phyloP scores from a whole-genome alignment of 257 asterid genomes.

The Pogostemon cablin region DNA sequence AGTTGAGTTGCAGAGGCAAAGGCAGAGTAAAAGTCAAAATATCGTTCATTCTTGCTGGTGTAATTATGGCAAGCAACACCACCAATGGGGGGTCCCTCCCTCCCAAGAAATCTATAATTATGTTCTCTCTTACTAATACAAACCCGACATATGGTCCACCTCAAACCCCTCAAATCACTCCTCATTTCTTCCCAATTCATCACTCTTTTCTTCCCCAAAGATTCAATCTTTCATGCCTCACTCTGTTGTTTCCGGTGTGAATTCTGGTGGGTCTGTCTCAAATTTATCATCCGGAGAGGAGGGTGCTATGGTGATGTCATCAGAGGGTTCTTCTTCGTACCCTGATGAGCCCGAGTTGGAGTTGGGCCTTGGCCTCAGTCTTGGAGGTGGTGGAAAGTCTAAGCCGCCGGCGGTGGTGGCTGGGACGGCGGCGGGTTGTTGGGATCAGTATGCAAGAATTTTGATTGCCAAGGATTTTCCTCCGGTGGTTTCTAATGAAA shows the following conservation, averaged over 20 bases:
- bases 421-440: slow-evolving; percentile 16
- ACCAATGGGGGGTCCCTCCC: slow-evolving; percentile 36
- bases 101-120: slow-evolving; percentile 41
- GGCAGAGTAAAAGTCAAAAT: slow-evolving; percentile 21
- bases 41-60: slow-evolving; percentile 17
- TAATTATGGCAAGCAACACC: neutral
- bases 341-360: slow-evolving; percentile 70
- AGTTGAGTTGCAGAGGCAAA: slow-evolving; percentile 15
- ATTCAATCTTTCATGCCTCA: slow-evolving; percentile 42
- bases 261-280: slow-evolving; percentile 42
- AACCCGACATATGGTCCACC: slow-evolving; percentile 1
- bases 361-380: slow-evolving; percentile 63
- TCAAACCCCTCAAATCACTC: slow-evolving; percentile 33
- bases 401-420: slow-evolving; percentile 14
- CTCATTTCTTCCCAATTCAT: slow-evolving; percentile 11
- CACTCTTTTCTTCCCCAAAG: slow-evolving; percentile 14
- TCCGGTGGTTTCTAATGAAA: slow-evolving; percentile 15
- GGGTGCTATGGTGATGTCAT: slow-evolving; percentile 41
- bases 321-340: slow-evolving; percentile 53
- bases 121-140: slow-evolving; percentile 41
- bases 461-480: slow-evolving; percentile 57
- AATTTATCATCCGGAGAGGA: slow-evolving; percentile 56
- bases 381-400: slow-evolving; percentile 37
- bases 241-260: neutral
- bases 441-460: slow-evolving; percentile 57